Evolutionary conservation across 2,329 filamentous ascomycete species (phyloP).

Genomic region (Colletotrichum sublineola): DNA sequence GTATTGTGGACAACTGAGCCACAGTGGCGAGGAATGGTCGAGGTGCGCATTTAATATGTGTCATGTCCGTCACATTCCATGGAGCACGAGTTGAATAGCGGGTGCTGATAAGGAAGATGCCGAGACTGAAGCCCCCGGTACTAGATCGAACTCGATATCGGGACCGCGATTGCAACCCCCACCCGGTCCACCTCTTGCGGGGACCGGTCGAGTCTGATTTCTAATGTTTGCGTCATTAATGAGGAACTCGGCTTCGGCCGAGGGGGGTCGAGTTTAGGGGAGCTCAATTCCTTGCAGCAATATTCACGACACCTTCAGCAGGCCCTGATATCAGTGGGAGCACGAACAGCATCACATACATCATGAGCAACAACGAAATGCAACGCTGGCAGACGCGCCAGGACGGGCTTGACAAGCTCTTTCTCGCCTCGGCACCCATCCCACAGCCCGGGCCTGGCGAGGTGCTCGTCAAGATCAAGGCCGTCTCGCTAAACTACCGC

Average conservation of each 20-base stretch:
- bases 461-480: conserved; percentile 61
- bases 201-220: conserved; percentile 31
- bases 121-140: neutral
- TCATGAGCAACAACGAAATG: conserved; percentile 27
- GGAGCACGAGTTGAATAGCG: neutral
- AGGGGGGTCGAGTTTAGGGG: neutral
- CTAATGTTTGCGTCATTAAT: conserved; percentile 37
- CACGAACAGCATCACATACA: neutral
- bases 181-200: conserved; percentile 33
- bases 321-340: neutral
- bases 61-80: no score
- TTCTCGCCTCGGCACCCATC: conserved; percentile 58
- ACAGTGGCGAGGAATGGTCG: no score
- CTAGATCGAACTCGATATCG: neutral
- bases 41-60: neutral
- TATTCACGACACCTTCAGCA: neutral
- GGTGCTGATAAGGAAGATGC: neutral
- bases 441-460: conserved; percentile 64
- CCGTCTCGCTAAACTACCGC: conserved; percentile 64
- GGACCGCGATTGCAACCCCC: neutral
- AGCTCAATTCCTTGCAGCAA: neutral
- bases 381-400: conserved; percentile 68
- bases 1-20: neutral
- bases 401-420: conserved; percentile 68
- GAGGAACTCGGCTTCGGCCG: neutral